phyloP scores from a whole-genome alignment of 116 monocot species.

The Posidonia oceanica region DNA sequence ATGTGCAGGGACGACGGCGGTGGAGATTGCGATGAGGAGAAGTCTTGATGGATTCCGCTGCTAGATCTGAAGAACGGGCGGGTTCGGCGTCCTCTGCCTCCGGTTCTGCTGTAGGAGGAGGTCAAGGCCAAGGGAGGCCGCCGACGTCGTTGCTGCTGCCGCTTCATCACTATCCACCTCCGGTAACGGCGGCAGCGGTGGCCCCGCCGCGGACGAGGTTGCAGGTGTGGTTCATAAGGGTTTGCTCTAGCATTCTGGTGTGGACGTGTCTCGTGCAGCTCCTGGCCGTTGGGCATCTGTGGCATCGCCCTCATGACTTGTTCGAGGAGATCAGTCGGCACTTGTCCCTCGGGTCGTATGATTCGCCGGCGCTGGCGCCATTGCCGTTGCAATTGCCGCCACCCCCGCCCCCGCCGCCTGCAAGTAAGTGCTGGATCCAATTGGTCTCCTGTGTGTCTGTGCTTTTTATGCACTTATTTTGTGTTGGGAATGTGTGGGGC shows the following conservation, averaged over 20 bases:
- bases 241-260: conserved; percentile 35
- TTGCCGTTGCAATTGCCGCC: neutral
- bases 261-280: conserved; percentile 56
- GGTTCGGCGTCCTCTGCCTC: too few species aligned
- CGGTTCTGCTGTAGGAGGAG: too few species aligned
- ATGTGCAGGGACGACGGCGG: too few species aligned
- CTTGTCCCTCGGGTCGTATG: conserved; percentile 13
- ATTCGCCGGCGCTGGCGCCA: neutral
- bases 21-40: too few species aligned
- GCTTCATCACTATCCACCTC: too few species aligned
- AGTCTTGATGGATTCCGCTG: too few species aligned
- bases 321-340: conserved; percentile 14
- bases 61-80: too few species aligned
- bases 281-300: conserved; percentile 45
- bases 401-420: conserved; percentile 1
- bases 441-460: neutral
- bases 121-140: too few species aligned
- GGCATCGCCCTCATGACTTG: conserved; percentile 26
- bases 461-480: neutral
- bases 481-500: neutral
- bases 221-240: conserved; percentile 39
- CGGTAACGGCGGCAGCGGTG: neutral
- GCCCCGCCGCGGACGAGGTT: conserved; percentile 19
- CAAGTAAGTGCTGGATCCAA: conserved; percentile 22
- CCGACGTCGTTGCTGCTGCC: too few species aligned